Conservation (phyloP, 2,329 filamentous ascomycete genomes). For the Purpureocillium lavendulum region DNA sequence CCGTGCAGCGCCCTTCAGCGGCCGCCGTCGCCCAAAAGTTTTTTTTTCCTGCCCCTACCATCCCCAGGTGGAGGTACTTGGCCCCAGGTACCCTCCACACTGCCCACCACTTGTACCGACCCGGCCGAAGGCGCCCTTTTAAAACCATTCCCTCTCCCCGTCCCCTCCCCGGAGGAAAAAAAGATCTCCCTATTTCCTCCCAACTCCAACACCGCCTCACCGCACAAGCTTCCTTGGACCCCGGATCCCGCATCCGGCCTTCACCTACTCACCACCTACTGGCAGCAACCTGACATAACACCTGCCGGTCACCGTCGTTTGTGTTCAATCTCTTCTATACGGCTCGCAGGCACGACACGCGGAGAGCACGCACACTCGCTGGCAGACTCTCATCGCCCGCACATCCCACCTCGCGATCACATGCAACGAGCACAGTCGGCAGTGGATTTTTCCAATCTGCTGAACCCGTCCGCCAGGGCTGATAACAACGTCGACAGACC, state of each 20-base stretch:
- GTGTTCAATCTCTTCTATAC: too few relatives aligned
- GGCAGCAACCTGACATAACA: too few relatives aligned
- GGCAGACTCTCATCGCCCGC: too few relatives aligned
- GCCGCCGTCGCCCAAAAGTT: background rate
- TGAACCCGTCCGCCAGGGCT: constrained; percentile 45
- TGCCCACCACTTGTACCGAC: constrained; percentile 11
- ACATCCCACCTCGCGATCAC: constrained; percentile 35
- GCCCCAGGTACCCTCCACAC: background rate
- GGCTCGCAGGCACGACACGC: too few relatives aligned
- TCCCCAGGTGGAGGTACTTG: background rate
- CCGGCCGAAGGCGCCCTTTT: constrained; percentile 25
- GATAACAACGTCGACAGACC: constrained; percentile 14
- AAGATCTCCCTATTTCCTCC: constrained; percentile 9
- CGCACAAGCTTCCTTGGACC: background rate
- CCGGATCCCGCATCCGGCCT: background rate
- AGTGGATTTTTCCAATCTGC: constrained; percentile 68
- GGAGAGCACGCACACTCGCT: too few relatives aligned
- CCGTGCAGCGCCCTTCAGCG: background rate
- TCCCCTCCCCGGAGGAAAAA: constrained; percentile 10
- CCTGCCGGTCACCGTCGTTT: too few relatives aligned
- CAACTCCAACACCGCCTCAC: constrained; percentile 6
- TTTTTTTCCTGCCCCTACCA: background rate
- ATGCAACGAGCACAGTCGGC: constrained; percentile 69
- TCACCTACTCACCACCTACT: too few relatives aligned
- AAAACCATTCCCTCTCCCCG: constrained; percentile 17